phyloP scores from a whole-genome alignment of 441 rosid species.

The Hura crepitans region DNA sequence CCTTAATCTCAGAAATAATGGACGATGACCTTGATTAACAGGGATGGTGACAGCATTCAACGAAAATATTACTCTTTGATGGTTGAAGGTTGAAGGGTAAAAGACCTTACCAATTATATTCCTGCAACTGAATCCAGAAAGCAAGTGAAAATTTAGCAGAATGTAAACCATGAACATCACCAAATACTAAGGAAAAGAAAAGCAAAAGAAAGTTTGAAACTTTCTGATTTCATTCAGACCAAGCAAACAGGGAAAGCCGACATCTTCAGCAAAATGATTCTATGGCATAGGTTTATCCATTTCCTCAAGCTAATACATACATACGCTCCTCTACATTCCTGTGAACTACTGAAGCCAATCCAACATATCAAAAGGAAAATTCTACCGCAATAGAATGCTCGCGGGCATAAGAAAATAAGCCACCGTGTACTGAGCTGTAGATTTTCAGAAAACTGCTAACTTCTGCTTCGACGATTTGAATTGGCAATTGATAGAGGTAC shows the following conservation, averaged over 20 bases:
- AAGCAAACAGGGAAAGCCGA: not conserved
- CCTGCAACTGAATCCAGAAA: too few species aligned
- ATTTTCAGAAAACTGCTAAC: not conserved
- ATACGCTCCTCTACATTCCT: not conserved
- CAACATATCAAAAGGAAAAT: not conserved
- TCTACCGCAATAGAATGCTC: not conserved
- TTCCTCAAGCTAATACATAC: not conserved
- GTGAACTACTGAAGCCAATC: not conserved
- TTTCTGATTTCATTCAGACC: not conserved
- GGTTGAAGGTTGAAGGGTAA: too few species aligned
- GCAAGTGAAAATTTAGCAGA: too few species aligned
- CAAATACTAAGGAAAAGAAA: not conserved
- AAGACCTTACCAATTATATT: too few species aligned
- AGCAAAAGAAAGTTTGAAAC: not conserved
- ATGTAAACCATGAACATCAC: not conserved
- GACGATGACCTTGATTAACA: too few species aligned
- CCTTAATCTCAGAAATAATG: too few species aligned
- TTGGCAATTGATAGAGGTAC: not conserved
- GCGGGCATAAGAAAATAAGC: not conserved
- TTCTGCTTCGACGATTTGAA: not conserved
- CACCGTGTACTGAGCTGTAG: not conserved
- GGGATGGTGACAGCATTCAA: not conserved
- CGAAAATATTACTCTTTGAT: too few species aligned
- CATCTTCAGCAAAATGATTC: not conserved
- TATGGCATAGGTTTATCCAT: not conserved